A percentile compares a stretch with the other conserved stretches of the same genome.
Conservation (phyloP, 164 flowering plant species). For the Vitis rotundifolia region DNA sequence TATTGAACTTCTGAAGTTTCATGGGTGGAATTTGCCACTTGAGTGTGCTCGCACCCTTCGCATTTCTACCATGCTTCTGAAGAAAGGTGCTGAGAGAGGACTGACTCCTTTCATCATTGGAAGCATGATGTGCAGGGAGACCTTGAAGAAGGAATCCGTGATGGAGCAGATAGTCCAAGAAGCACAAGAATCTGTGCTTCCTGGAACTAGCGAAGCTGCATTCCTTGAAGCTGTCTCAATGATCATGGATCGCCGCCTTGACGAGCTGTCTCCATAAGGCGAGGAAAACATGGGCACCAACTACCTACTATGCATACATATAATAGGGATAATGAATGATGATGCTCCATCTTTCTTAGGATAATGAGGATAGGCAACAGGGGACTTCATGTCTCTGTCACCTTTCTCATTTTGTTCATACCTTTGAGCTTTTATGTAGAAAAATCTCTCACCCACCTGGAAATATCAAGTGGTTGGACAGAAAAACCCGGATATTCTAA, state of each 20-base stretch:
- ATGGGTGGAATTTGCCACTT: constrained; percentile 42
- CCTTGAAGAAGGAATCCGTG: constrained; percentile 29
- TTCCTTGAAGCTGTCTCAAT: constrained; percentile 30
- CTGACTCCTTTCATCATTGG: constrained; percentile 42
- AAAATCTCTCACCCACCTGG: too few relatives aligned
- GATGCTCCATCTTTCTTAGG: neutral
- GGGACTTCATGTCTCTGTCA: neutral
- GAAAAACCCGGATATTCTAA: too few relatives aligned
- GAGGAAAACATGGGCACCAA: neutral
- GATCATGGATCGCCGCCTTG: constrained; percentile 36
- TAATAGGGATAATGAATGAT: neutral
- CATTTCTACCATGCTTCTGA: constrained; percentile 51
- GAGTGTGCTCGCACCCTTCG: constrained; percentile 34
- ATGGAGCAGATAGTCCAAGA: constrained; percentile 39
- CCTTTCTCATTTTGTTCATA: neutral
- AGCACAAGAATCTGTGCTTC: constrained; percentile 33
- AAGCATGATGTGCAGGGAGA: constrained; percentile 48
- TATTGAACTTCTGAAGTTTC: constrained; percentile 34
- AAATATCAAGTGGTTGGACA: too few relatives aligned
- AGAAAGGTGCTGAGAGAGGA: constrained; percentile 46
- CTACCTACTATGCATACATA: neutral
- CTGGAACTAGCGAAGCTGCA: constrained; percentile 30
- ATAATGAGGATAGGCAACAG: too few relatives aligned
- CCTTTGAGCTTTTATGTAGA: too few relatives aligned
- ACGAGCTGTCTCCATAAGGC: constrained; percentile 11